Conservation (phyloP, 345 rosid genomes). For the Ceriops tagal region DNA sequence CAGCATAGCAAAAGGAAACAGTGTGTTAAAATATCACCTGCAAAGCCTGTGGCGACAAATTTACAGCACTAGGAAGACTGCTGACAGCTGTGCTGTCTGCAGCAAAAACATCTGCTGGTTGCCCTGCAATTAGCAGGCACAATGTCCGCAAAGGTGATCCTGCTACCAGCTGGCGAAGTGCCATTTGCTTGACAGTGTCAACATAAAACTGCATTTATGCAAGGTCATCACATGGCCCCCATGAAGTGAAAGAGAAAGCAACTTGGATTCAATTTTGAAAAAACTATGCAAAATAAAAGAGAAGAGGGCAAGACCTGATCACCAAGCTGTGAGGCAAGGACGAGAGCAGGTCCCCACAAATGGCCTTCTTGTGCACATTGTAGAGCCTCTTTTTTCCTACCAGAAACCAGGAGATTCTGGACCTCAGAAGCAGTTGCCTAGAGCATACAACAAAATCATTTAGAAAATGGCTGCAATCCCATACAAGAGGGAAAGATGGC, state of each 20-base stretch:
- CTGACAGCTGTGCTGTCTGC: slow-evolving; percentile 29
- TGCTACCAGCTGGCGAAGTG: slow-evolving; percentile 77
- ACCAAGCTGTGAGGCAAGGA: slow-evolving; percentile 92
- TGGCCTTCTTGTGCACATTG: slow-evolving; percentile 88
- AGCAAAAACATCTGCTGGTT: slow-evolving; percentile 88
- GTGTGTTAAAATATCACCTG: slow-evolving; percentile 46
- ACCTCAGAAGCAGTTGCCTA: slow-evolving; percentile 95
- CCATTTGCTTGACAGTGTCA: slow-evolving; percentile 96
- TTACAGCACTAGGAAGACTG: slow-evolving; percentile 36
- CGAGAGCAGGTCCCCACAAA: slow-evolving; percentile 99
- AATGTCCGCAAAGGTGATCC: slow-evolving; percentile 97
- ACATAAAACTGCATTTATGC: slow-evolving; percentile 67
- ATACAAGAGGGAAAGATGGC: background rate
- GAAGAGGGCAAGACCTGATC: slow-evolving; percentile 56
- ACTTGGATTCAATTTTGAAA: slow-evolving; percentile 5
- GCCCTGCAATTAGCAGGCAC: slow-evolving; percentile 95
- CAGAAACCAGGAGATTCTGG: slow-evolving; percentile 90
- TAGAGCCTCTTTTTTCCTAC: slow-evolving; percentile 82
- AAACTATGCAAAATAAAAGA: background rate
- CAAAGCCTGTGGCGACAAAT: slow-evolving; percentile 42
- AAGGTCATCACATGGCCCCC: slow-evolving; percentile 11
- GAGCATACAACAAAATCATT: slow-evolving; percentile 17
- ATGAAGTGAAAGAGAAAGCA: slow-evolving; percentile 1
- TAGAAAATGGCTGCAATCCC: slow-evolving; percentile 12
- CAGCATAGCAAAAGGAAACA: background rate